phyloP scores from a whole-genome alignment of 2,329 filamentous ascomycete species.

The Setomelanomma holmii region DNA sequence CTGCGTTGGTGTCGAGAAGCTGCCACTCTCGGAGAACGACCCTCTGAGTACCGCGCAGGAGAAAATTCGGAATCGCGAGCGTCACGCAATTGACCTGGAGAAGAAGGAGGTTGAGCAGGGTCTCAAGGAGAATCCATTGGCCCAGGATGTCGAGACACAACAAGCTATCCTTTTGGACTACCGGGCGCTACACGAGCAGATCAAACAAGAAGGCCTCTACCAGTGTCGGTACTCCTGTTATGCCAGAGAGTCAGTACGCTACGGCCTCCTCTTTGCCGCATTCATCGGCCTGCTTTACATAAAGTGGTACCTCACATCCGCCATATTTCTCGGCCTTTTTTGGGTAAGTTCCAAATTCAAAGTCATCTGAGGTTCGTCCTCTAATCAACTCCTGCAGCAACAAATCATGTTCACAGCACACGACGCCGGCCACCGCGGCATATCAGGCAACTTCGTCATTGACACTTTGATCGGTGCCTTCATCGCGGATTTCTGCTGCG shows the following conservation, averaged over 20 bases:
- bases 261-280: conserved; percentile 57
- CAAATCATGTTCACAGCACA: conserved; percentile 74
- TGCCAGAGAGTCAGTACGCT: conserved; percentile 64
- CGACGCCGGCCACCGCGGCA: conserved; percentile 69
- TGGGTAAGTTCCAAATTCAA: conserved; percentile 56
- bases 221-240: conserved; percentile 66
- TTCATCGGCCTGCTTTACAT: conserved; percentile 57
- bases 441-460: conserved; percentile 64
- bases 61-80: conserved; percentile 31
- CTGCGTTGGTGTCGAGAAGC: conserved; percentile 22
- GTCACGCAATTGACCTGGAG: conserved; percentile 44
- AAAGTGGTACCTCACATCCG: conserved; percentile 65
- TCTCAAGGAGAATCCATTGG: conserved; percentile 54
- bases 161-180: conserved; percentile 64
- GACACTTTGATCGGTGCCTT: conserved; percentile 69
- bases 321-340: conserved; percentile 66
- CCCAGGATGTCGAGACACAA: conserved; percentile 61
- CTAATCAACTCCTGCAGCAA: conserved; percentile 54
- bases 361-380: too few relatives aligned
- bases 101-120: conserved; percentile 49
- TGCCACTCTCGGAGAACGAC: conserved; percentile 12
- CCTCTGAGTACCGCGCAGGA: conserved; percentile 14
- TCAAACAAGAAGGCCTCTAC: conserved; percentile 65
- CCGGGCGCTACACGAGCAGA: conserved; percentile 61
- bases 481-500: conserved; percentile 70